phyloP scores from a whole-genome alignment of 495 filamentous ascomycete species.

The Xylaria sp. region DNA sequence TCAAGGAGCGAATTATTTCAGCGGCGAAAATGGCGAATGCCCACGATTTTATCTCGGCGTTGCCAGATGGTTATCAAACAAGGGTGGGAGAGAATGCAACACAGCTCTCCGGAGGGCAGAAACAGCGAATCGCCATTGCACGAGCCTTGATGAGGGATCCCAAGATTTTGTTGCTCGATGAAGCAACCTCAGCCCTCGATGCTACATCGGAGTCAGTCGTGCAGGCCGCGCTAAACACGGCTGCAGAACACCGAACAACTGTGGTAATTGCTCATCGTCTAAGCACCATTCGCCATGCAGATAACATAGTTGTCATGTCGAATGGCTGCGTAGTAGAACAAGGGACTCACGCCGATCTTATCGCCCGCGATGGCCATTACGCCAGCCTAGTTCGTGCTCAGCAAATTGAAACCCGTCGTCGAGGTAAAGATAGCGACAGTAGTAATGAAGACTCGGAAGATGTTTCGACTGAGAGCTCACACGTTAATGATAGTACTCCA shows the following conservation, averaged over 20 bases:
- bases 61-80: constrained; percentile 64
- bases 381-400: constrained; percentile 60
- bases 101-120: constrained; percentile 61
- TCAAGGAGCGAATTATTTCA: constrained; percentile 41
- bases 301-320: constrained; percentile 74
- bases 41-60: constrained; percentile 48
- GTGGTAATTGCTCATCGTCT: constrained; percentile 81
- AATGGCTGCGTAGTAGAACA: constrained; percentile 64
- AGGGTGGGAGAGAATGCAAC: constrained; percentile 58
- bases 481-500: background rate
- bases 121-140: constrained; percentile 74
- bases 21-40: constrained; percentile 52
- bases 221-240: constrained; percentile 71
- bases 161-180: constrained; percentile 80
- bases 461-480: background rate
- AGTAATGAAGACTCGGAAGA: background rate
- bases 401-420: constrained; percentile 44
- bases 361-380: constrained; percentile 61
- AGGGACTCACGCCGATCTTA: constrained; percentile 71
- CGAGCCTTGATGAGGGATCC: constrained; percentile 75
- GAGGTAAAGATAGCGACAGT: background rate
- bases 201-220: constrained; percentile 71
- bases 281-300: constrained; percentile 72
- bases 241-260: constrained; percentile 73
- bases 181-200: constrained; percentile 82